Conservation (phyloP, 2,329 filamentous ascomycete genomes). For the Colletotrichum navitas region DNA sequence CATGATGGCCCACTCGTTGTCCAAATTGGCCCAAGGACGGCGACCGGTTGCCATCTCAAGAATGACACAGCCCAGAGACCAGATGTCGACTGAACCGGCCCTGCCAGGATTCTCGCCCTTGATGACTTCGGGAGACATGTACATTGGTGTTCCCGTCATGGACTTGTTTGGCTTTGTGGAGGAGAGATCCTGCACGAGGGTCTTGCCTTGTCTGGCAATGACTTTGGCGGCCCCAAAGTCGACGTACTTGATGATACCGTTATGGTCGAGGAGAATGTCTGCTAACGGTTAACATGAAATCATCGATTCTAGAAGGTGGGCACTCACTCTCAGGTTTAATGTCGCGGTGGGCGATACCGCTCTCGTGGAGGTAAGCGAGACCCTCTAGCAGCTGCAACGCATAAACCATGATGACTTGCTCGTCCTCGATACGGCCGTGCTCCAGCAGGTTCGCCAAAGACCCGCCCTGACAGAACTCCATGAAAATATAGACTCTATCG, state of each 20-base stretch:
- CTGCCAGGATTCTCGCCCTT: constrained; percentile 86
- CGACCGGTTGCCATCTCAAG: constrained; percentile 97
- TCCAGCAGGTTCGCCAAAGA: constrained; percentile 91
- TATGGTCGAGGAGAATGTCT: constrained; percentile 97
- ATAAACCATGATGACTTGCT: constrained; percentile 97
- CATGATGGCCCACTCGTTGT: constrained; percentile 99
- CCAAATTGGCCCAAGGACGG: constrained; percentile 92
- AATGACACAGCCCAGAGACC: constrained; percentile 96
- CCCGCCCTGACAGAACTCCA: constrained; percentile 98
- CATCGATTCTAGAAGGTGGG: neutral
- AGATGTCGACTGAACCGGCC: constrained; percentile 91
- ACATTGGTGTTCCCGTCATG: constrained; percentile 99
- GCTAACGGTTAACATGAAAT: constrained; percentile 41
- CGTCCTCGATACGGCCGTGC: constrained; percentile 96
- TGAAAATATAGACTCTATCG: constrained; percentile 99
- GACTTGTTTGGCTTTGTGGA: constrained; percentile 81
- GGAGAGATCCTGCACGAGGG: constrained; percentile 75
- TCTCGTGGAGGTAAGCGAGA: constrained; percentile 91
- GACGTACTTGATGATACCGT: constrained; percentile 98
- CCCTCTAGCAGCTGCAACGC: constrained; percentile 94
- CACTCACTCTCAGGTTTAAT: constrained; percentile 95
- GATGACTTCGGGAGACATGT: constrained; percentile 99
- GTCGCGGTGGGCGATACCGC: constrained; percentile 92
- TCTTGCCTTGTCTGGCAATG: constrained; percentile 93
- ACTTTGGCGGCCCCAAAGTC: constrained; percentile 98